Percentiles rank a stretch among this genome's conserved stretches.
phyloP scores from a whole-genome alignment of 768 basidiomycete species.

The Daedalea quercina region DNA sequence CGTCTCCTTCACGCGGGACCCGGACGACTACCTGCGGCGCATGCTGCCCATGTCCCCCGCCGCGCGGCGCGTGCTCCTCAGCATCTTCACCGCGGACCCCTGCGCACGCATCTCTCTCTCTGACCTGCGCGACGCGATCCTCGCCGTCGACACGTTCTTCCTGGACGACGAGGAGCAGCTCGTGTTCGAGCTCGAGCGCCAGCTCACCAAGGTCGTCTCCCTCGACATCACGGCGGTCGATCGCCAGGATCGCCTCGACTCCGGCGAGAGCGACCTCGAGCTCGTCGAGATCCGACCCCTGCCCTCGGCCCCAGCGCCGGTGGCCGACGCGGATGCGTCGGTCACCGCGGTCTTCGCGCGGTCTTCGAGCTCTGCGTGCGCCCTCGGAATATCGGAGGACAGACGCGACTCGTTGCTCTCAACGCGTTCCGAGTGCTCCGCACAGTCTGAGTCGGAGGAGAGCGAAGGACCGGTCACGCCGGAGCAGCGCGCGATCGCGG shows the following conservation, averaged over 20 bases:
- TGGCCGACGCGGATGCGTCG: not conserved
- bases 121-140: constrained; percentile 49
- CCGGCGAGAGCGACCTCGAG: not conserved
- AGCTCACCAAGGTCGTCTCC: not conserved
- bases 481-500: constrained; percentile 6
- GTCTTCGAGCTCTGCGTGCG: not conserved
- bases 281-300: constrained; percentile 1
- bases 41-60: constrained; percentile 26
- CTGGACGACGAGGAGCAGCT: constrained; percentile 7
- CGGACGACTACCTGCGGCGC: constrained; percentile 59
- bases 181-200: not conserved
- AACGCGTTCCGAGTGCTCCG: not conserved
- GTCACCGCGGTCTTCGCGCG: not conserved
- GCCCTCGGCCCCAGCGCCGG: not conserved
- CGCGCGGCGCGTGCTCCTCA: constrained; percentile 22
- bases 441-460: constrained; percentile 1
- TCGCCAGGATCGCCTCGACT: not conserved
- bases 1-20: constrained; percentile 71
- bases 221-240: constrained; percentile 3
- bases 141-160: constrained; percentile 56
- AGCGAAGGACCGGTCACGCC: constrained; percentile 17
- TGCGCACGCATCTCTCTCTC: constrained; percentile 23
- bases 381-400: not conserved
- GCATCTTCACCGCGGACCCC: constrained; percentile 25
- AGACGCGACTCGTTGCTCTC: not conserved